Evolutionary conservation across 768 basidiomycete species (phyloP), one percentile per base, ranked within the genome.

Genomic region (Hericium rajendrae): DNA sequence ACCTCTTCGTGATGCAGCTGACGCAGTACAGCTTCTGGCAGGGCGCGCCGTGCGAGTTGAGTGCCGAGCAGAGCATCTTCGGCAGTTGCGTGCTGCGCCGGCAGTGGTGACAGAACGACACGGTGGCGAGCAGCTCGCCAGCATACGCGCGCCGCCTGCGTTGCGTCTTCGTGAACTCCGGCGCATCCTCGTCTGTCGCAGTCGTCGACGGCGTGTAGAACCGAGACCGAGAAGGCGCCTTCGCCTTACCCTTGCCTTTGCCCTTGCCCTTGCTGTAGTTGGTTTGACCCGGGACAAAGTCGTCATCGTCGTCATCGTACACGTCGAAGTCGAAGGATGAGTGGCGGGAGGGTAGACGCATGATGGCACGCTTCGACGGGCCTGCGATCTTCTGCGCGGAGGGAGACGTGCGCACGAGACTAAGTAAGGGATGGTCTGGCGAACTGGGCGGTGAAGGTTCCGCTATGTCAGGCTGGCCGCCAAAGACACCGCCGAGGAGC

Each of bases 51-150:
- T 39, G 51, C 46, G 13, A 12, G 1, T 5, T 52, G 20, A 58
- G 22, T 10, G 5, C 20, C 11, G 57, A 38, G 26, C 61, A 62
- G 1, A 26, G 38, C 61, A 62, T 62, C 37, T 60, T 60, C 32
- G 49, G 38, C 15, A 2, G 18, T 10, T 50, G 55, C 38, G 38
- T 58, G 46, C 52, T n/a, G 5, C 59, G 53, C 9, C 55, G 55
- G 38, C 59, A 60, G 40, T 62, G 61, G 32, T 62, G 61, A 15
- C 61, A 62, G 37, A 32, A 62, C 6, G 57, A 48, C 4, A 32
- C 28, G 4, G 28, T 32, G 28, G 4, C 28, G 28, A 32, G 28
- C 28, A 32, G 28, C 28, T 32, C 28, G 8, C 28, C 28, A 4
- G 28, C 4, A 8, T 32, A 32, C 4, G 28, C 28, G 28, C 28